Evolutionary conservation across 257 asterid genomes (phyloP), one percentile per base, ranked within the genome.

Genomic region (Phtheirospermum japonicum): DNA sequence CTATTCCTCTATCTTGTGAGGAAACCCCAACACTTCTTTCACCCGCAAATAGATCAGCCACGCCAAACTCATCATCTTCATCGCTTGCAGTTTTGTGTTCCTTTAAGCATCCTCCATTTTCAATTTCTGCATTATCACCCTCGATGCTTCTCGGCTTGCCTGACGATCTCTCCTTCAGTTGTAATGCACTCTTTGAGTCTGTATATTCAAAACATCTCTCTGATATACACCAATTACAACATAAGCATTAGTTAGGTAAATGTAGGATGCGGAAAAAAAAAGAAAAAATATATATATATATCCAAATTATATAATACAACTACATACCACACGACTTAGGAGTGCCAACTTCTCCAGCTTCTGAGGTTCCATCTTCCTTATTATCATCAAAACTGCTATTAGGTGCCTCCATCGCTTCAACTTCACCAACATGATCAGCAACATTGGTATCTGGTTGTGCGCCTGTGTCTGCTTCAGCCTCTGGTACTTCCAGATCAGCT

Each of bases 121-220:
- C 72, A 51, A 63, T 64, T 60, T 69, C 78, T 43, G 52, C 74
- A 4, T 43, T 6, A 49, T 43, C 72, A 54, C 10, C 65, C 63
- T 49, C 71, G 26, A 10, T 49, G 34, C 59, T 56, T 63, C 55
- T 57, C 48, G 8, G 46, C 49, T 13, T 14, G 63, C 65, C 60
- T 20, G 67, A 23, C 32, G 72, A 54, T 31, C 43, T 45, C 28
- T 9, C 59, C 57, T 66, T 63, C 17, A 45, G n/a, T 14, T 58
- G 53, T 33, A 34, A 43, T 31, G 48, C 50, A 13, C 69, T 16
- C 67, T 34, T 50, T 32, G 64, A 62, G 39, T 37, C 59, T 9
- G 54, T 20, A 32, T 53, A 32, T 31, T 53, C 52, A 45, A 11
- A n/a, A 33, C 0, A 19, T 28, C 18, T 40, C 62, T 51, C 79